A percentile compares a stretch with the other conserved stretches of the same genome.
Conservation (phyloP, 2,329 filamentous ascomycete species). For the Fragosphaeria purpurea region DNA sequence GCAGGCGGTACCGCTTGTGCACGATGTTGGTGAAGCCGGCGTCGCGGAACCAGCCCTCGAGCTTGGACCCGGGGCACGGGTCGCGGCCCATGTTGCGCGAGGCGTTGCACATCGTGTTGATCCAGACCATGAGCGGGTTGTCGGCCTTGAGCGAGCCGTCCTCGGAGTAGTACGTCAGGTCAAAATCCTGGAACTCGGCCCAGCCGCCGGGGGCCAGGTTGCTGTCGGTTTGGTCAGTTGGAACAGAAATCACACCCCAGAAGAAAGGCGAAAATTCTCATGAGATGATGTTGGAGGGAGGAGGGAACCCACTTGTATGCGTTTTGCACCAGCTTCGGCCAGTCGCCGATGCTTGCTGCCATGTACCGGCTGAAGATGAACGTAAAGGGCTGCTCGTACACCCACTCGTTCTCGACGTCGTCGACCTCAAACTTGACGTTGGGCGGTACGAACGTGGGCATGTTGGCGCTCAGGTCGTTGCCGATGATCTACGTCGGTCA, state of each 20-base stretch:
- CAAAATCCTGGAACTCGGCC: conserved; percentile 17
- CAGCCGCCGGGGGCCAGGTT: conserved; percentile 16
- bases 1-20: conserved; percentile 34
- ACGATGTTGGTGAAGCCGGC: conserved; percentile 41
- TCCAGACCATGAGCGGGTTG: conserved; percentile 7
- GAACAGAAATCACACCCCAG: neutral
- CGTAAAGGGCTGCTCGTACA: conserved; percentile 11
- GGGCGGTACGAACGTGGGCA: conserved; percentile 14
- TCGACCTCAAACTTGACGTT: conserved; percentile 16
- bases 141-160: conserved; percentile 9
- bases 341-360: conserved; percentile 12
- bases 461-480: conserved; percentile 15
- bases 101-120: conserved; percentile 12
- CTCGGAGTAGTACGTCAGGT: conserved; percentile 11
- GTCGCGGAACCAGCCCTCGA: conserved; percentile 30
- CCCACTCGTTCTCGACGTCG: conserved; percentile 15
- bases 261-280: too few species aligned
- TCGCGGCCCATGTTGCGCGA: conserved; percentile 12
- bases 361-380: conserved; percentile 13
- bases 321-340: conserved; percentile 11
- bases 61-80: conserved; percentile 16
- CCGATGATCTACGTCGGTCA: conserved; percentile 9
- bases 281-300: too few species aligned
- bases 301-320: conserved; percentile 4
- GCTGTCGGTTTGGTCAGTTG: neutral